Base-by-base conservation (phyloP, 441 rosid species). In the Dalechampia spathulata region DNA sequence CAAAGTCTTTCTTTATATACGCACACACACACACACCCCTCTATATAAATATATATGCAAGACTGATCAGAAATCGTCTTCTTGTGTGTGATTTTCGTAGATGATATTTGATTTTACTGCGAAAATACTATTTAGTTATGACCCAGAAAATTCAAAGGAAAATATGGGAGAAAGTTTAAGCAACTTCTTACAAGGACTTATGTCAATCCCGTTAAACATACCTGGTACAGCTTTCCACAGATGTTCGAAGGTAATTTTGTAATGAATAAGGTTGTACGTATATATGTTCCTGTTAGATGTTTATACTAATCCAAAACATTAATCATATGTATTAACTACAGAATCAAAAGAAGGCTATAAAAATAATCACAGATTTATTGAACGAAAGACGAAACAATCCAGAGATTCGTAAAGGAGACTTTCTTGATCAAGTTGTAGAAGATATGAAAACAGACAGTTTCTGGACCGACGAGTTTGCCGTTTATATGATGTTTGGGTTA, bases 31-130 rank as follows among this genome's bases (percentile, higher is more conserved):
- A n/a, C n/a, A n/a, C n/a, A n/a, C n/a, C n/a, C n/a, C n/a, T n/a
- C n/a, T n/a, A n/a, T n/a, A n/a, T n/a, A n/a, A n/a, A n/a, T n/a
- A n/a, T n/a, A n/a, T n/a, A n/a, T n/a, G n/a, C n/a, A n/a, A n/a
- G n/a, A n/a, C n/a, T n/a, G n/a, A n/a, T n/a, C n/a, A n/a, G n/a
- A n/a, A n/a, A n/a, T n/a, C n/a, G n/a, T n/a, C n/a, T n/a, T n/a
- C n/a, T n/a, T n/a, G n/a, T n/a, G n/a, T n/a, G n/a, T 36, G 2
- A 2, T 30, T 14, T 6, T 34, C 30, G 9, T 63, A 66, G 68
- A 66, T 71, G 68, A 39, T 38, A 37, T 43, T 55, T 38, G 52
- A 44, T 3, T 49, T 62, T n/a, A n/a, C 58, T 3, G 45, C 63
- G 23, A 62, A 43, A 39, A 21, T 20, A 8, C 12, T 66, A 10